Base-by-base conservation (phyloP, 192 early-diverging fungal species). In the Radiomyces spectabilis region DNA sequence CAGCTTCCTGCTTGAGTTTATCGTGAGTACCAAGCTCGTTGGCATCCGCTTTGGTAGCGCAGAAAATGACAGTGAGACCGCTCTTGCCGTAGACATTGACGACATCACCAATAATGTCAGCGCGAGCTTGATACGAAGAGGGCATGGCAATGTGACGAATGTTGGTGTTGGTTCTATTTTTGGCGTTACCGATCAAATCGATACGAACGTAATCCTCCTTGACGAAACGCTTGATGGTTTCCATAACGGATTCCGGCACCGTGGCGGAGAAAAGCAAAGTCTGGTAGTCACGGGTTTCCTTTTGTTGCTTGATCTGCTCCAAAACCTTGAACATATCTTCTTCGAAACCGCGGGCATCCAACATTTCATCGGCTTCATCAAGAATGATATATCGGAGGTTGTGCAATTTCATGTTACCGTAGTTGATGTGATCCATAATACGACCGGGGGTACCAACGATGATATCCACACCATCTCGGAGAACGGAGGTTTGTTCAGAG, bases 61-160 rank as follows among this genome's bases (percentile, higher is more conserved):
- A 91, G 68, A 98, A 98, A 54, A 98, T 90, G 45, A 98, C 93
- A 0, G 87, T 86, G 53, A 90, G 80, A 3, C 88, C 85, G 39
- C 77, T 74, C 33, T 80, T 77, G 45, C 89, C 95, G 69, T 98
- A 92, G 16, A 92, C 87, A 24, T 90, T 80, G 10, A 96, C 89
- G 40, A 98, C 88, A 69, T 98, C 95, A 16, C 89, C 93, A 32
- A 98, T 81, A 56, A 98, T 86, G 55, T 89, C 92, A 50, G 85
- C 81, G 55, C 92, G 84, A 51, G 88, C 86, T 59, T 90, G 86
- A 83, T 89, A 98, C 38, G 90, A 78, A 29, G 89, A 87, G 18
- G 87, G 84, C 57, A 95, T 83, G 22, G 84, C 86, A 59, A 85
- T 81, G 72, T 98, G 94, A 30, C 74, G 72, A 60, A 98, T 87